Percentiles rank a stretch among this genome's conserved stretches.
Conservation (phyloP, 192 early-diverging fungal genomes). For the Backusella tuberculispora region DNA sequence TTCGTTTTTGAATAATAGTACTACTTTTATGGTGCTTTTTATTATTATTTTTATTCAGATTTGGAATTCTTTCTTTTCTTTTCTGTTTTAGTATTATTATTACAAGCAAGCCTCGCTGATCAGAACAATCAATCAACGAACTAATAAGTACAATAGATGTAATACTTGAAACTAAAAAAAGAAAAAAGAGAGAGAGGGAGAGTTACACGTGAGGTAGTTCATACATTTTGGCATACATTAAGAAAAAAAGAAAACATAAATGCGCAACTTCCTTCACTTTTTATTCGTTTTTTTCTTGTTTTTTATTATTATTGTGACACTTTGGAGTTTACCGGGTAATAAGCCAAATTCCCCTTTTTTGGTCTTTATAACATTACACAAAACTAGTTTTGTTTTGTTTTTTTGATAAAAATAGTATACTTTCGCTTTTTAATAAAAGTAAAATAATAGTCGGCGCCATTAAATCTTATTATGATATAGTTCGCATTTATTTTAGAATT, state of each 20-base stretch:
- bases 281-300: not conserved
- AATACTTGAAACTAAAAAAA: not conserved
- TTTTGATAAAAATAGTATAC: conserved; percentile 10
- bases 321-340: not conserved
- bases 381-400: not conserved
- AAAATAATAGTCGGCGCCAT: not conserved
- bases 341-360: conserved; percentile 7
- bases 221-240: conserved; percentile 2
- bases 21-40: conserved; percentile 3
- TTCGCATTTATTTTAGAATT: not conserved
- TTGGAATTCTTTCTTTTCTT: not conserved
- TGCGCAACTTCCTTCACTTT: not conserved
- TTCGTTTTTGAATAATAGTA: not conserved
- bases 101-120: not conserved
- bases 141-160: not conserved
- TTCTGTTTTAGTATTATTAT: not conserved
- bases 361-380: not conserved
- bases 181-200: not conserved
- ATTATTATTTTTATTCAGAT: not conserved
- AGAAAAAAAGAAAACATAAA: not conserved
- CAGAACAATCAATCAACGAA: not conserved
- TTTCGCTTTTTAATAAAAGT: not conserved
- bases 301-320: not conserved
- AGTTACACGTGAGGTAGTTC: not conserved
- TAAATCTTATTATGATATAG: not conserved